A percentile compares a stretch with the other conserved stretches of the same genome.
Evolutionary conservation across 1,284 basidiomycete species (phyloP).

Genomic region (Sporisorium scitamineum): DNA sequence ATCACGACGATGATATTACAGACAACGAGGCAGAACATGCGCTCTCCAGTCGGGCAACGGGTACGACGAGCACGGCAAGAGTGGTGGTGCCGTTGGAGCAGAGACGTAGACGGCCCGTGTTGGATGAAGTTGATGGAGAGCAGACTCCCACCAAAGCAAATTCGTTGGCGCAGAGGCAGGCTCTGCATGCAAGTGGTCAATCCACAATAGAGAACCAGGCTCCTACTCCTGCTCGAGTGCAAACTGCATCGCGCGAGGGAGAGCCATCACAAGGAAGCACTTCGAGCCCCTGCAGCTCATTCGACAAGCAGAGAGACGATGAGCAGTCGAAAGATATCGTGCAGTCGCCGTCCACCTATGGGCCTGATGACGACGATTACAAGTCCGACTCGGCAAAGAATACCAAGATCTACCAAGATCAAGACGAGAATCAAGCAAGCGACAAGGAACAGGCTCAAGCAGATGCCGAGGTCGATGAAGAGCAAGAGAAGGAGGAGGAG

Average conservation of each 20-base stretch:
- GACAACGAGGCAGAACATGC: constrained; percentile 31
- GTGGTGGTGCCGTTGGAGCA: constrained; percentile 31
- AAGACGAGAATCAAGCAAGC: not conserved
- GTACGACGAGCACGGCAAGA: not conserved
- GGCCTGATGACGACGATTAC: not conserved
- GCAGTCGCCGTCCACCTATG: constrained; percentile 4
- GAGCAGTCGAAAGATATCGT: not conserved
- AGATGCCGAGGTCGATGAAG: not conserved
- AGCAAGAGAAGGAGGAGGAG: constrained; percentile 4
- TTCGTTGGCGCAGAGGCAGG: constrained; percentile 6
- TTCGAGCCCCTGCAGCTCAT: not conserved
- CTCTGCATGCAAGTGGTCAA: not conserved
- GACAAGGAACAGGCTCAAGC: not conserved
- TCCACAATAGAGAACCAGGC: not conserved
- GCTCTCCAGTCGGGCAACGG: not conserved
- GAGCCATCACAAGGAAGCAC: not conserved
- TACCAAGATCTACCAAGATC: not conserved
- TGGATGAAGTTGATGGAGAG: constrained; percentile 38
- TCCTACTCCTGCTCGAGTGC: not conserved
- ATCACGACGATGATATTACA: constrained; percentile 36
- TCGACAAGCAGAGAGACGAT: not conserved
- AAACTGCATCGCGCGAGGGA: too few species aligned
- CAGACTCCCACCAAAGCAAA: constrained; percentile 42
- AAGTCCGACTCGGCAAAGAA: not conserved
- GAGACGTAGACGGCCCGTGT: constrained; percentile 12